Evolutionary conservation across 2,329 filamentous ascomycete genomes (phyloP), one percentile per base, ranked within the genome.

Genomic region (Curvularia lunata): DNA sequence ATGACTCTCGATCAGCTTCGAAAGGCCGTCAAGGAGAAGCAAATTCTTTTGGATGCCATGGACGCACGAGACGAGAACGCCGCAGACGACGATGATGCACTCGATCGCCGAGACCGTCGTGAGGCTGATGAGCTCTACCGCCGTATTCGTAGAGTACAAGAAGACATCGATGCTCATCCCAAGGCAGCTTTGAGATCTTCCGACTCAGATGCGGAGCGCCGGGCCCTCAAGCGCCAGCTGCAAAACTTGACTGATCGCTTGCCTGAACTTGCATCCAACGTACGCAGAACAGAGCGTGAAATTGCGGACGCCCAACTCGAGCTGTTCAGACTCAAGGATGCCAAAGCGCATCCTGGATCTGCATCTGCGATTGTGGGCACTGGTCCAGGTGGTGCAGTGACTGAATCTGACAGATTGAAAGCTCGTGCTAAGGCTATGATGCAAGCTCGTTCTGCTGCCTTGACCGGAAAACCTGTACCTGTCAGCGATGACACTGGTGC

Each of bases 361-460:
- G 89, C 91, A 9, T 83, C 90, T 19, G 84, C 88, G 28, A 92
- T 99, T 62, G 86, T 98, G 58, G 95, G 95, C 45, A 98, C 94
- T 60, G 95, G 95, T 9, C 94, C 93, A 56, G 94, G 94, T 42
- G 95, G 95, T 51, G 80, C 87, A 43, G 87, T 99, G 41, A 99
- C 95, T 0, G 95, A 99, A 78, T 90, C 92, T 3, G 95, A 99
- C 78, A 88, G 94, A 52, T 86, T 98, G 65, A 98, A 97, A 81
- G 95, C 95, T 34, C 88, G 93, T 66, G 94, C 95, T 30, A 96
- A 93, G 79, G 94, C 94, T 38, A 96, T 97, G 88, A 99, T 99
- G 95, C 94, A 98, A 79, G 93, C 97, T 71, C 90, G 95, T 58
- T 93, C 95, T 66, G 95, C 95, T 54, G 94, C 95, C 18, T 81